phyloP scores from a whole-genome alignment of 1,284 basidiomycete species.

The Leccinum pachyderme region DNA sequence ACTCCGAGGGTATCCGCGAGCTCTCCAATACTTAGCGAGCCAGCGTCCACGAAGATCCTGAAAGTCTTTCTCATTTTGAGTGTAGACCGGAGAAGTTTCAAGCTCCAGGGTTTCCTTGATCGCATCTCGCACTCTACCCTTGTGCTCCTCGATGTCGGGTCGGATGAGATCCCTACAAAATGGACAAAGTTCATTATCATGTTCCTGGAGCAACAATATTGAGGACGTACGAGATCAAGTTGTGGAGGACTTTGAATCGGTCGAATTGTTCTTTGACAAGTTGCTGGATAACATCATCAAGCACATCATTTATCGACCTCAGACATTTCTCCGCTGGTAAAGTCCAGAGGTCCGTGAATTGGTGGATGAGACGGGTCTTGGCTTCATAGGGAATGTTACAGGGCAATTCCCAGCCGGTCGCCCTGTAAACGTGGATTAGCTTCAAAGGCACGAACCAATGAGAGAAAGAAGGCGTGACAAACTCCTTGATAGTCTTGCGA shows the following conservation, averaged over 20 bases:
- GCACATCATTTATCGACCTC: slow-evolving; percentile 29
- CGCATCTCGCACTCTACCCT: slow-evolving; percentile 4
- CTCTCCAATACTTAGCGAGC: slow-evolving; percentile 21
- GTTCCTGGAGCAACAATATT: neutral
- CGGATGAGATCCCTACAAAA: slow-evolving; percentile 21
- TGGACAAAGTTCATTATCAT: neutral
- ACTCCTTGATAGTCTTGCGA: slow-evolving; percentile 34
- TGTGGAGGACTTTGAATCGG: slow-evolving; percentile 31
- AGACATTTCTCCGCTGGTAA: slow-evolving; percentile 42
- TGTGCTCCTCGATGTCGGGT: slow-evolving; percentile 25
- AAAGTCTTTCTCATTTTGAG: slow-evolving; percentile 35
- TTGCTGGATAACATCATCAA: slow-evolving; percentile 18
- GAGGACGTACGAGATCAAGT: slow-evolving; percentile 29
- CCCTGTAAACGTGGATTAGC: slow-evolving; percentile 30
- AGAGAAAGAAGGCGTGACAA: neutral
- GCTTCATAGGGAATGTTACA: slow-evolving; percentile 50
- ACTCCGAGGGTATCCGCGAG: neutral
- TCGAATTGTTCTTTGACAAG: slow-evolving; percentile 35
- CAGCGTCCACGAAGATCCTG: slow-evolving; percentile 19
- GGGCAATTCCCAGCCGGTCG: slow-evolving; percentile 52
- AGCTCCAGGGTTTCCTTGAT: slow-evolving; percentile 25
- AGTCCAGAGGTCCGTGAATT: slow-evolving; percentile 42
- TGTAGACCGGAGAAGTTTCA: slow-evolving; percentile 31
- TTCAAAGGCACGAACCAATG: neutral
- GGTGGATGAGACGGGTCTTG: slow-evolving; percentile 40